phyloP scores from a whole-genome alignment of 306 rosid genomes.

The Hippophae tibetana region DNA sequence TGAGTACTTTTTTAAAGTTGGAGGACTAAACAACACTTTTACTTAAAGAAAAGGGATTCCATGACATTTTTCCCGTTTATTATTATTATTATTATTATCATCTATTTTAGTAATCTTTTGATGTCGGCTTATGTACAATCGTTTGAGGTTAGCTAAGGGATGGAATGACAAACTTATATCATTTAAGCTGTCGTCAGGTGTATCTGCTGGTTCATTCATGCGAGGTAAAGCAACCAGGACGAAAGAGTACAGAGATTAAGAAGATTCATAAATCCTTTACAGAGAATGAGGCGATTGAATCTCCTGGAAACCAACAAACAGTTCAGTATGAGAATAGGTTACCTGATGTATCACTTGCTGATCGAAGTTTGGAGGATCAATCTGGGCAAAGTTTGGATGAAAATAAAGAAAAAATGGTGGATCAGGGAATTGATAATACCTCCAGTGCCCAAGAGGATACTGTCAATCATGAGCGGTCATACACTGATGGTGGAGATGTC shows the following conservation, averaged over 20 bases:
- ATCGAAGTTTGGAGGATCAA: constrained; percentile 26
- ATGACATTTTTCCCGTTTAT: too few species aligned
- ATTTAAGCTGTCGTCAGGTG: constrained; percentile 41
- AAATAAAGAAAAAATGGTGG: constrained; percentile 30
- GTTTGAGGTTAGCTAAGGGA: constrained; percentile 10
- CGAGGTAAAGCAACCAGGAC: constrained; percentile 48
- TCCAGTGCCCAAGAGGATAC: constrained; percentile 27
- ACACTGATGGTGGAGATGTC: constrained; percentile 34
- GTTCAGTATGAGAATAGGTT: constrained; percentile 25
- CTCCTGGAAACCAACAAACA: constrained; percentile 31
- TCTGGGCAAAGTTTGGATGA: constrained; percentile 32
- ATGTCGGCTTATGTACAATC: neutral
- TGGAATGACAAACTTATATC: constrained; percentile 22
- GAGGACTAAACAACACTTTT: too few species aligned
- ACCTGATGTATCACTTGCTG: constrained; percentile 34
- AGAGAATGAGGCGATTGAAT: constrained; percentile 42
- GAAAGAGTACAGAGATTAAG: constrained; percentile 39
- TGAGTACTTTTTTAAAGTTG: too few species aligned
- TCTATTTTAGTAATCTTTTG: neutral
- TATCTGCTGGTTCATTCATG: constrained; percentile 79
- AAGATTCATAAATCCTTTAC: constrained; percentile 22
- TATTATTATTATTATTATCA: too few species aligned
- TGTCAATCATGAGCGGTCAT: constrained; percentile 26
- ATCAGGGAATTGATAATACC: constrained; percentile 33
- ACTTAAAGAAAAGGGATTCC: too few species aligned